Evolutionary conservation across 1,284 basidiomycete genomes (phyloP).

Genomic region (Ganoderma multipileum): DNA sequence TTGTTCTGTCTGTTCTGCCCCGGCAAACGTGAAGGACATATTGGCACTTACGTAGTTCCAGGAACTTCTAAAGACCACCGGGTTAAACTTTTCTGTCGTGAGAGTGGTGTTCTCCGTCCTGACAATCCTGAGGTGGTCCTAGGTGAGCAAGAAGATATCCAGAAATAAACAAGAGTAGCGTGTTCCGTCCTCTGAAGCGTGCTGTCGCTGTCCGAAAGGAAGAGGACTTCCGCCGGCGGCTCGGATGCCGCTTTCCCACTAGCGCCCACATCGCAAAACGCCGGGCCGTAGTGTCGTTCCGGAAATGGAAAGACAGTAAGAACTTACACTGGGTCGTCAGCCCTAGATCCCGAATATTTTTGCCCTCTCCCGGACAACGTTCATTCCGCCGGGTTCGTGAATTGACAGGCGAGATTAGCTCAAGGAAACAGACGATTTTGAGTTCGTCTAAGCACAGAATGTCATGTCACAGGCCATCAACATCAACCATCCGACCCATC

Average conservation of each 20-base stretch:
- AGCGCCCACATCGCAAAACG: conserved; percentile 13
- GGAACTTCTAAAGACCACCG: too few relatives aligned
- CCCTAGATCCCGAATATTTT: background rate
- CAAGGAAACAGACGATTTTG: background rate
- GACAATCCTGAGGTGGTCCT: background rate
- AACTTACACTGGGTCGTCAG: conserved; percentile 1
- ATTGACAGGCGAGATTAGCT: background rate
- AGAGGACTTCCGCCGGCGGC: background rate
- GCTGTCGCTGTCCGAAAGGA: background rate
- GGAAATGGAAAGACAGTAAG: conserved; percentile 20
- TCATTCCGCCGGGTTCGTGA: background rate
- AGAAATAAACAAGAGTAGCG: background rate
- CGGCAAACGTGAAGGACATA: background rate
- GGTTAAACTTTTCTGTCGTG: background rate
- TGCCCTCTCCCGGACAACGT: background rate
- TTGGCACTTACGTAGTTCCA: too few relatives aligned
- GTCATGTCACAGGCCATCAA: background rate
- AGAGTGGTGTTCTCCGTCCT: background rate
- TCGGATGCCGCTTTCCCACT: background rate
- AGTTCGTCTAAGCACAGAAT: background rate
- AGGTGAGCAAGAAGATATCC: background rate
- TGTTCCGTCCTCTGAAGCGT: background rate
- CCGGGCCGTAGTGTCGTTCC: conserved; percentile 7
- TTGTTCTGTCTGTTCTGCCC: background rate
- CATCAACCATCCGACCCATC: background rate